Conservation (phyloP, 169 alveolate species). For the Cryptosporidium ryanae region DNA sequence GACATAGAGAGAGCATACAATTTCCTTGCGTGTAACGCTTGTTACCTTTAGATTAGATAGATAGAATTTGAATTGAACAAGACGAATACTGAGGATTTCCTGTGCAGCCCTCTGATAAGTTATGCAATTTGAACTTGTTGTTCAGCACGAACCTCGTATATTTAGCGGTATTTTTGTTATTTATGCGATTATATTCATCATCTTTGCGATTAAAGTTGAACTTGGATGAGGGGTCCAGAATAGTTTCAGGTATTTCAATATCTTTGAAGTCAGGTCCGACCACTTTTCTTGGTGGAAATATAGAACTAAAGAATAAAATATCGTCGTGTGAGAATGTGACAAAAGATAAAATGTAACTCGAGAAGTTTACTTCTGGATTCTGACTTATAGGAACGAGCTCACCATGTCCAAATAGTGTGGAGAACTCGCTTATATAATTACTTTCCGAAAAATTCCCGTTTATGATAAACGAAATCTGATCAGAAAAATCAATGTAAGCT, state of each 20-base stretch:
- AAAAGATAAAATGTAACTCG: conserved; percentile 4
- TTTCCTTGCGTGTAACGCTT: too few species aligned
- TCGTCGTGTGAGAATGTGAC: conserved; percentile 24
- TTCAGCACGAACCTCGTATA: neutral
- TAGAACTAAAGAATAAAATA: conserved; percentile 28
- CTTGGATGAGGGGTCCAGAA: conserved; percentile 1
- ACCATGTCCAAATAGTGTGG: conserved; percentile 53
- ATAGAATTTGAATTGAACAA: neutral
- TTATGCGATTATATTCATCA: neutral
- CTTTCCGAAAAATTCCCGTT: conserved; percentile 16
- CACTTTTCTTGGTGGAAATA: conserved; percentile 58
- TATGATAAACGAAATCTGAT: conserved; percentile 31
- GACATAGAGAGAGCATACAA: too few species aligned
- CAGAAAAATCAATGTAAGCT: neutral
- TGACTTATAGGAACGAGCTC: conserved; percentile 11
- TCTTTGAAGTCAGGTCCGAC: conserved; percentile 63
- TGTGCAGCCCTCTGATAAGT: neutral
- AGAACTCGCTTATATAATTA: neutral
- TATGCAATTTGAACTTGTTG: neutral
- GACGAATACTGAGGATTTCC: neutral
- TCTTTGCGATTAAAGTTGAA: neutral
- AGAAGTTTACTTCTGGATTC: neutral
- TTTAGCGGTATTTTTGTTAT: neutral
- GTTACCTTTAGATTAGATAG: neutral
- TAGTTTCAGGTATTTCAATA: neutral